These are phyloP conservation scores for Nyctanthes arbortristis DNA, from an alignment of 257 asterid genomes.

Conservation along the genomic window DNA sequence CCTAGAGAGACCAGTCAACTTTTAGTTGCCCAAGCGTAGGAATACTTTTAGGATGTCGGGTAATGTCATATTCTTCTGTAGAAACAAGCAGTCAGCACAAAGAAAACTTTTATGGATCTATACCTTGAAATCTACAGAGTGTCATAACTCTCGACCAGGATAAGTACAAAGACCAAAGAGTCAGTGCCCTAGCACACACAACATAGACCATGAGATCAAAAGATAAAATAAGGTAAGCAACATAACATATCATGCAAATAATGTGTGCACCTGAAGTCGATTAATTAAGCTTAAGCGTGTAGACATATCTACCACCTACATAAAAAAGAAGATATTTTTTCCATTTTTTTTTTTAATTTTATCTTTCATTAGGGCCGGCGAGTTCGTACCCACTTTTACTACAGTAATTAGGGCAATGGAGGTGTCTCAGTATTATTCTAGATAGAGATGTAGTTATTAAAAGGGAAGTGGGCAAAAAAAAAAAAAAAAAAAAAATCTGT, in stretches of 20 bases:
- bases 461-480: too few relatives aligned
- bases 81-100: neutral
- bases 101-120: neutral
- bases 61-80: neutral
- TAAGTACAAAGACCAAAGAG: slow-evolving; percentile 92
- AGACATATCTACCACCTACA: too few relatives aligned
- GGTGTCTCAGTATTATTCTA: slow-evolving; percentile 4
- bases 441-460: neutral
- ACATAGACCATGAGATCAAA: slow-evolving; percentile 15
- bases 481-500: neutral
- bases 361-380: neutral
- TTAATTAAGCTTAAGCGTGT: too few relatives aligned
- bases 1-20: neutral
- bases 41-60: slow-evolving; percentile 5
- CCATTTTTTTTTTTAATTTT: neutral
- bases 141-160: slow-evolving; percentile 82
- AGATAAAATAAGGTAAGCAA: too few relatives aligned
- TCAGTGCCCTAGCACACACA: slow-evolving; percentile 67
- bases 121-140: slow-evolving; percentile 91
- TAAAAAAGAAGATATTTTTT: too few relatives aligned
- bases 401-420: neutral
- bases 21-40: too few relatives aligned
- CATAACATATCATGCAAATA: too few relatives aligned
- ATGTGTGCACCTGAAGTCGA: too few relatives aligned
- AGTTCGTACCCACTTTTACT: neutral